phyloP scores from a whole-genome alignment of 202 grass and related monocot genomes.

The Elaeis oleifera region DNA sequence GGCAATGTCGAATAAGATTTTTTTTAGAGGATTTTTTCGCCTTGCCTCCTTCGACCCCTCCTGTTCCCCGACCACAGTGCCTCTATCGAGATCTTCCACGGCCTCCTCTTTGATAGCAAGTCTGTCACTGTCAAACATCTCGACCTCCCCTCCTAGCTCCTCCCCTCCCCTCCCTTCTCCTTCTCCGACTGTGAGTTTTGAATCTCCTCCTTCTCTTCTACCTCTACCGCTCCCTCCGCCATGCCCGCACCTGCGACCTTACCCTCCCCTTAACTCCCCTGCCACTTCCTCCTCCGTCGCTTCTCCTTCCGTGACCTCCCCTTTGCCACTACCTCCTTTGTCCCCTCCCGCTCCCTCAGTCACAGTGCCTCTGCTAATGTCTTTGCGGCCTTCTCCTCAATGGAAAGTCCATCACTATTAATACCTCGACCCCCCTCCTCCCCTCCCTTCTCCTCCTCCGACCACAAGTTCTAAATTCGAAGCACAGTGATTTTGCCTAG shows the following conservation, averaged over 20 bases:
- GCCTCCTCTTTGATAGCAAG: too few relatives aligned
- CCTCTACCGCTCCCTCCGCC: constrained; percentile 29
- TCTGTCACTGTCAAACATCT: too few relatives aligned
- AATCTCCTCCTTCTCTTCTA: background rate
- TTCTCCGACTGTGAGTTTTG: too few relatives aligned
- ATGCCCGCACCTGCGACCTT: background rate
- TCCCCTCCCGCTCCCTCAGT: constrained; percentile 63
- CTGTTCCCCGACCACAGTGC: too few relatives aligned
- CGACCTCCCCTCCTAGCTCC: too few relatives aligned
- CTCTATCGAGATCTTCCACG: too few relatives aligned
- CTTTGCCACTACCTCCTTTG: constrained; percentile 56
- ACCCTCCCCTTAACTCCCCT: background rate
- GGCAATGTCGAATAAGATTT: too few relatives aligned
- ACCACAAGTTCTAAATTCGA: constrained; percentile 5
- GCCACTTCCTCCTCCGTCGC: constrained; percentile 14
- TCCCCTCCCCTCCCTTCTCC: too few relatives aligned
- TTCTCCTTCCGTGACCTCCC: constrained; percentile 56
- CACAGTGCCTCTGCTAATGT: constrained; percentile 71
- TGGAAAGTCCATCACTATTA: constrained; percentile 27
- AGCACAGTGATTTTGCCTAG: too few relatives aligned
- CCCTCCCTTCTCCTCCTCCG: background rate
- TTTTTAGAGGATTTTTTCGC: too few relatives aligned
- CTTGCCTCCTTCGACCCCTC: too few relatives aligned
- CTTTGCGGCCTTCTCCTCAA: constrained; percentile 61
- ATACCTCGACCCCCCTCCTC: constrained; percentile 23